phyloP scores from a whole-genome alignment of 2,329 filamentous ascomycete genomes.

The Erysiphe pulchra region DNA sequence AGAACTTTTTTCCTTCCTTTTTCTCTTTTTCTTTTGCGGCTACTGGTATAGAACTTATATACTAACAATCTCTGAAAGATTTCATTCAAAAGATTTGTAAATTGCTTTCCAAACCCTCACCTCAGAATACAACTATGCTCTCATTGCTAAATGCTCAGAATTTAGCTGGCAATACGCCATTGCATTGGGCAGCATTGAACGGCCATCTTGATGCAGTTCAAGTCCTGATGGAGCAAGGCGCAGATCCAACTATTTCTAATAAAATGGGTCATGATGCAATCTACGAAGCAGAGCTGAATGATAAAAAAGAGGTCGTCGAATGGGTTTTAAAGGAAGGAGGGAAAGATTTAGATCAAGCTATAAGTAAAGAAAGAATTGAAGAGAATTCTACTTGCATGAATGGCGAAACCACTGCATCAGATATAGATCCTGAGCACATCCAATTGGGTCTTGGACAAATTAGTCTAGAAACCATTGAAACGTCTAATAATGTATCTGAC shows the following conservation, averaged over 20 bases:
- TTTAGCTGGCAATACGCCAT: constrained; percentile 60
- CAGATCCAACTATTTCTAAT: constrained; percentile 56
- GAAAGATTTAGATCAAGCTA: constrained; percentile 15
- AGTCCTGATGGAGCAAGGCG: constrained; percentile 47
- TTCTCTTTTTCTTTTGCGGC: neutral
- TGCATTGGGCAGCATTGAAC: constrained; percentile 86
- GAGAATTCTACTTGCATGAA: constrained; percentile 1
- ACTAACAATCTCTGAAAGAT: constrained; percentile 8
- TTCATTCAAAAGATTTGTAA: constrained; percentile 22
- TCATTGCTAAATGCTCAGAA: constrained; percentile 45
- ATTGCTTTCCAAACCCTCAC: constrained; percentile 13
- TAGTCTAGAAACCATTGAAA: too few relatives aligned
- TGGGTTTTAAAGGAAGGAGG: constrained; percentile 19
- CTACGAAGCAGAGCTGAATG: constrained; percentile 45
- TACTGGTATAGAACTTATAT: neutral
- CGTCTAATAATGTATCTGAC: too few relatives aligned
- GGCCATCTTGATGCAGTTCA: constrained; percentile 65
- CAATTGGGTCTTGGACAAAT: too few relatives aligned
- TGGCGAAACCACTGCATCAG: too few relatives aligned
- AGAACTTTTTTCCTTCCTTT: neutral
- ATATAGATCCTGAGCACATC: too few relatives aligned
- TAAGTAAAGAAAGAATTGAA: constrained; percentile 8
- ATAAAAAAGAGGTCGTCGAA: constrained; percentile 38
- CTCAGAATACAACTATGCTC: constrained; percentile 11
- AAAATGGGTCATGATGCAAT: constrained; percentile 60